Base-by-base conservation (phyloP, 31 red algal genomes). In the Odonthalia washingtoniensis region DNA sequence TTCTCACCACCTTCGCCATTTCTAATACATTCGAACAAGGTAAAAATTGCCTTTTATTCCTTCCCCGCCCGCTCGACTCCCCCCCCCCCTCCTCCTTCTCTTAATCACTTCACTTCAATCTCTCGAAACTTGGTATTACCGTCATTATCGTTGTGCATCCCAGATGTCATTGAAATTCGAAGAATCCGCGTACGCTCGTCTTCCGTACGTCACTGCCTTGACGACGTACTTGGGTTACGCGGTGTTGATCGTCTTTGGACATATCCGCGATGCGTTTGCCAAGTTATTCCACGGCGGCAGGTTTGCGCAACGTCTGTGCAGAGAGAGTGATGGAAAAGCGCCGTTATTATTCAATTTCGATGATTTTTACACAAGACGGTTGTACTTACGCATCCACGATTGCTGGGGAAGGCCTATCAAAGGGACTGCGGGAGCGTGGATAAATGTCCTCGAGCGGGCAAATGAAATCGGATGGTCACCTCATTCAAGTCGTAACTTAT, bases 301-400 rank as follows among this genome's bases (percentile, higher is more conserved):
- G 21, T 83, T 74, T 36, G 46, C 83, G 31, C 82, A 6, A 0
- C 74, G 83, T 26, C 72, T 77, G 43, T 32, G 65, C 73, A 28
- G 45, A 5, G 53, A 63, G 21, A 28, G 34, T 34, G 68, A 79
- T 65, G 90, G 83, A n/a, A 89, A 77, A 65, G 93, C 97, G 26
- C 93, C 94, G 42, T 75, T 96, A 3, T 72, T 99, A n/a, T 70
- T 36, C 17, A 90, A 94, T 66, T 96, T 94, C 72, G 97, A 99
- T 14, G 94, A 99, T 68, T 99, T 99, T 78, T 99, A 96, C 95
- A 96, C 97, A 4, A 87, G 97, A 28, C 93, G 97, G 28, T 66
- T 99, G 36, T 99, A 99, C 65, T 86, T 77, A 31, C 85, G 97
- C 72, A 95, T 99, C 61, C 83, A 89, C 37, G 97, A 99, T 77